Evolutionary conservation across 2,329 filamentous ascomycete genomes (phyloP).

Genomic region (Gnomoniopsis smithogilvyi): DNA sequence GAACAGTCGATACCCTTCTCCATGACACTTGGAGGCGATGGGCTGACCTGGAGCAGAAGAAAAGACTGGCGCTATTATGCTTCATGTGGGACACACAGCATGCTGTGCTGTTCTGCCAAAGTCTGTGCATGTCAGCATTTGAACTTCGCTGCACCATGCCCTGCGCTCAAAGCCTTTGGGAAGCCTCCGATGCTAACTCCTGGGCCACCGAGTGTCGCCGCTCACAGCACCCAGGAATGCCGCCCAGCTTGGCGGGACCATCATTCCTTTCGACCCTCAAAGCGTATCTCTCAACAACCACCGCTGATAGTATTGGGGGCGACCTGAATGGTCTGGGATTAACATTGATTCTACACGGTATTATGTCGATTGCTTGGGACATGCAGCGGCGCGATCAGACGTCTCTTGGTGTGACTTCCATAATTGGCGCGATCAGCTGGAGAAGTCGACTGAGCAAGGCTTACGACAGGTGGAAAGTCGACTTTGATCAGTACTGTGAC

Average conservation of each 20-base stretch:
- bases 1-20: conserved; percentile 32
- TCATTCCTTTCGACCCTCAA: conserved; percentile 52
- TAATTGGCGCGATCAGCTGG: conserved; percentile 34
- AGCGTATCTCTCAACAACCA: conserved; percentile 48
- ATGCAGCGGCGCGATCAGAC: conserved; percentile 61
- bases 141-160: conserved; percentile 56
- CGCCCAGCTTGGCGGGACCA: conserved; percentile 34
- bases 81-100: conserved; percentile 68
- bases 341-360: conserved; percentile 53
- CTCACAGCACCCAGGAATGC: neutral
- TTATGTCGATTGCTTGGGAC: conserved; percentile 63
- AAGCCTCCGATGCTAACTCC: conserved; percentile 48
- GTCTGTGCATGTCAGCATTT: conserved; percentile 63
- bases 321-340: conserved; percentile 50
- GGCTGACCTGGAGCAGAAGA: conserved; percentile 55
- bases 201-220: conserved; percentile 22
- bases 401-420: conserved; percentile 42
- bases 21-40: conserved; percentile 50
- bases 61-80: conserved; percentile 56
- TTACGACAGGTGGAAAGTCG: conserved; percentile 55
- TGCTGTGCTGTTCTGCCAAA: conserved; percentile 63
- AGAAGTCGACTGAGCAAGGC: conserved; percentile 47
- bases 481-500: conserved; percentile 51
- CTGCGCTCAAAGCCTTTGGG: conserved; percentile 53
- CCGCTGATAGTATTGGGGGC: conserved; percentile 28